phyloP scores from a whole-genome alignment of 2,329 filamentous ascomycete genomes.

The Xylariaceae sp. region DNA sequence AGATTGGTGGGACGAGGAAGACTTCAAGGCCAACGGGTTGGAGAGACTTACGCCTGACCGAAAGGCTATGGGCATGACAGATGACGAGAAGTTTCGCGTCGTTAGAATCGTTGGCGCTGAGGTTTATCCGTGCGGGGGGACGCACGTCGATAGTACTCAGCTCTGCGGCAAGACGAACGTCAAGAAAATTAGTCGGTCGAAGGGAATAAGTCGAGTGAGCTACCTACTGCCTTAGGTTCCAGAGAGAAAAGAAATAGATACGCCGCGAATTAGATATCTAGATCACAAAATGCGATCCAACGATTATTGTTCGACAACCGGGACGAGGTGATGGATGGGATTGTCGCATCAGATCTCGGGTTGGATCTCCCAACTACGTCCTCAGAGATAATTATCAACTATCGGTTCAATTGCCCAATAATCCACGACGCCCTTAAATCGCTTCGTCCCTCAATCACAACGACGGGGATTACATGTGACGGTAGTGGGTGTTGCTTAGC shows the following conservation, averaged over 20 bases:
- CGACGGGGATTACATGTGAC: no score
- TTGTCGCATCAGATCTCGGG: no score
- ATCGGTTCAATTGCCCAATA: no score
- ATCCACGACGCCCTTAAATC: no score
- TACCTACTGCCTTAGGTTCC: conserved; percentile 31
- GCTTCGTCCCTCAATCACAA: no score
- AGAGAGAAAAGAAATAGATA: no score
- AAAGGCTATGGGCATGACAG: conserved; percentile 32
- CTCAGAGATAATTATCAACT: no score
- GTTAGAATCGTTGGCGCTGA: conserved; percentile 66
- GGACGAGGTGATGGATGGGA: no score
- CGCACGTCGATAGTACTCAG: conserved; percentile 61
- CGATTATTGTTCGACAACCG: no score
- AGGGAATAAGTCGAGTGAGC: conserved; percentile 60
- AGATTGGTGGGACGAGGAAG: conserved; percentile 63
- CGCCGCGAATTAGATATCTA: no score
- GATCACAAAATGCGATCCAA: no score
- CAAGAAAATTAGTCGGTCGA: conserved; percentile 62
- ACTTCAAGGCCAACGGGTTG: conserved; percentile 52
- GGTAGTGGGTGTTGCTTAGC: conserved; percentile 2
- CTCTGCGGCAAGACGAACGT: conserved; percentile 58
- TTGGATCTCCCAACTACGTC: no score
- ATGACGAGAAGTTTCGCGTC: conserved; percentile 58
- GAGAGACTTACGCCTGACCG: conserved; percentile 53
- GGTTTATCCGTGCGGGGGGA: conserved; percentile 71